These are phyloP conservation scores for Ramaria sp. DNA, from an alignment of 768 basidiomycete species.

Conservation along the genomic window DNA sequence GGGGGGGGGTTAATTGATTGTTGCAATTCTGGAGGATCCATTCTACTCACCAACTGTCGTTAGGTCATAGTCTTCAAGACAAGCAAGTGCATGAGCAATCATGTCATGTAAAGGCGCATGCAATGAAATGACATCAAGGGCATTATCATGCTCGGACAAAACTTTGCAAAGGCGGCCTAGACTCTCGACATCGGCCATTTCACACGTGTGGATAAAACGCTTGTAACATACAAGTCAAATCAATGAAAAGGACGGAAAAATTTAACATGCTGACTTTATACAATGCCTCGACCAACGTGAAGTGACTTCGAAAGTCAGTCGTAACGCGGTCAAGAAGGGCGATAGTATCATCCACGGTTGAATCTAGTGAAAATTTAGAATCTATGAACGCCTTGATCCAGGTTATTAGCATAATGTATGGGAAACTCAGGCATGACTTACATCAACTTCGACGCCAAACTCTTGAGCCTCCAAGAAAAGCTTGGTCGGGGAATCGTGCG, in stretches of 20 bases:
- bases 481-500: slow-evolving; percentile 34
- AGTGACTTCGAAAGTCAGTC: slow-evolving; percentile 46
- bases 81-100: slow-evolving; percentile 47
- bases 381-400: slow-evolving; percentile 25
- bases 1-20: neutral
- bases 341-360: slow-evolving; percentile 26
- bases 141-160: slow-evolving; percentile 44
- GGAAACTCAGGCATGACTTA: slow-evolving; percentile 19
- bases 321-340: slow-evolving; percentile 31
- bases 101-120: slow-evolving; percentile 56
- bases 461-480: slow-evolving; percentile 53
- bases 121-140: slow-evolving; percentile 59
- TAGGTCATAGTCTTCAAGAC: slow-evolving; percentile 66
- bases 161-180: slow-evolving; percentile 61
- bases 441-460: slow-evolving; percentile 46
- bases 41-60: slow-evolving; percentile 60
- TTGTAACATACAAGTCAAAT: slow-evolving; percentile 20
- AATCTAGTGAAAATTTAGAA: slow-evolving; percentile 44
- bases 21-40: neutral
- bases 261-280: slow-evolving; percentile 36
- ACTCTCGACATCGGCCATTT: slow-evolving; percentile 51
- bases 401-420: slow-evolving; percentile 7
- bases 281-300: slow-evolving; percentile 43
- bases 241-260: neutral
- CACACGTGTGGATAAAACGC: slow-evolving; percentile 47